A percentile compares a stretch with the other conserved stretches of the same genome.
Conservation (phyloP, 345 rosid species). For the Pugionium dolabratum region DNA sequence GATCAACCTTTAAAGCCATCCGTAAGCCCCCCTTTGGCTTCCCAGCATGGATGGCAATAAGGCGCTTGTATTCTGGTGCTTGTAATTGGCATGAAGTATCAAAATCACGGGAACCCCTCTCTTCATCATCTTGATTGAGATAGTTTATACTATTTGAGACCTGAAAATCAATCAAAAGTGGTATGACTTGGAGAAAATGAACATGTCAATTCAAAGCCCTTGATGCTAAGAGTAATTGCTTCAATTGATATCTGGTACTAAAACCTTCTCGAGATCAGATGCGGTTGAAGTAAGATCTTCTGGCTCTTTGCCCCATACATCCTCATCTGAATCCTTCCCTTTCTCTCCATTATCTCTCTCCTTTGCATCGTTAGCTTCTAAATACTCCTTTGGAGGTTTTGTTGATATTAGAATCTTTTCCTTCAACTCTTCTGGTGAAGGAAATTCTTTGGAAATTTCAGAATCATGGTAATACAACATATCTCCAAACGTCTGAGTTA, state of each 20-base stretch:
- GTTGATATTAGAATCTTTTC: constrained; percentile 59
- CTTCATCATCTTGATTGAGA: constrained; percentile 33
- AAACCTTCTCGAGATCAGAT: constrained; percentile 49
- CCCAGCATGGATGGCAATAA: constrained; percentile 44
- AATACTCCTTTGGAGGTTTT: constrained; percentile 63
- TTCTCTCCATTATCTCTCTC: constrained; percentile 42
- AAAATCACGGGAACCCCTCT: constrained; percentile 27
- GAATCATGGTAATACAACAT: constrained; percentile 51
- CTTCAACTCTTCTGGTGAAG: constrained; percentile 63
- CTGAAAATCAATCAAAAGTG: constrained; percentile 5
- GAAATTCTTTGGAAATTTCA: constrained; percentile 49
- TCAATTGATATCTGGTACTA: neutral
- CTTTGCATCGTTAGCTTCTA: constrained; percentile 42
- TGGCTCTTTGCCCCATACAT: constrained; percentile 56
- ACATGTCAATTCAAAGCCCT: constrained; percentile 4
- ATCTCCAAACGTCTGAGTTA: constrained; percentile 54
- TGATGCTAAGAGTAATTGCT: neutral
- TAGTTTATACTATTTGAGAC: constrained; percentile 19
- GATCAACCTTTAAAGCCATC: constrained; percentile 42
- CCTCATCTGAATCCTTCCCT: constrained; percentile 53
- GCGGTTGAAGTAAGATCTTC: constrained; percentile 39
- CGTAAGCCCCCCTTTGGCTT: constrained; percentile 43
- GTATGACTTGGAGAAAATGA: neutral
- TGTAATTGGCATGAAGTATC: constrained; percentile 32
- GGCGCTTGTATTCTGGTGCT: constrained; percentile 44